phyloP scores from a whole-genome alignment of 495 filamentous ascomycete genomes.

The Aspergillus campestris region DNA sequence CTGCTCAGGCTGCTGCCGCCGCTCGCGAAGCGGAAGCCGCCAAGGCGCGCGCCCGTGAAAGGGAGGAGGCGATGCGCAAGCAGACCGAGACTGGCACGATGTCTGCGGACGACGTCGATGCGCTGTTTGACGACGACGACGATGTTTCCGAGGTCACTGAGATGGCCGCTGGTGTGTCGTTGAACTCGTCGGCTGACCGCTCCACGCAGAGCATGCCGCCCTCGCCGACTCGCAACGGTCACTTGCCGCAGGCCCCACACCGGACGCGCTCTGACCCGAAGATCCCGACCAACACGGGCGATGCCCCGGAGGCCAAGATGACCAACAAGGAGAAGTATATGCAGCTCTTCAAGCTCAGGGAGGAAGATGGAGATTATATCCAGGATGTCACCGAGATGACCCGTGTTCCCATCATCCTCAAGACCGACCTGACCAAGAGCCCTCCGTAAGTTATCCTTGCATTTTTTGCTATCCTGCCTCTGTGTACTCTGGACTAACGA shows the following conservation, averaged over 20 bases:
- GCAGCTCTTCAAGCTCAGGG: constrained; percentile 78
- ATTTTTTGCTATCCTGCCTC: neutral
- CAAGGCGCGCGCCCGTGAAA: constrained; percentile 67
- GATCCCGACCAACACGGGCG: constrained; percentile 63
- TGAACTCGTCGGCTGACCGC: constrained; percentile 59
- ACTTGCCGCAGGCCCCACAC: constrained; percentile 64
- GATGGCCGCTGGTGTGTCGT: constrained; percentile 75
- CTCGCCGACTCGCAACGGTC: constrained; percentile 73
- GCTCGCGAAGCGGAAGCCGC: constrained; percentile 73
- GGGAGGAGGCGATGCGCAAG: constrained; percentile 78
- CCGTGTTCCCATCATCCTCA: constrained; percentile 88
- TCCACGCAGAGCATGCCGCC: constrained; percentile 95
- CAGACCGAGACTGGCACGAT: constrained; percentile 90
- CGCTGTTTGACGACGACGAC: constrained; percentile 86
- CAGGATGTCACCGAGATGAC: constrained; percentile 98
- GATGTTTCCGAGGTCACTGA: constrained; percentile 82
- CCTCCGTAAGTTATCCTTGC: constrained; percentile 69
- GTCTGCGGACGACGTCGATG: constrained; percentile 82
- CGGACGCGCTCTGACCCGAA: constrained; percentile 88
- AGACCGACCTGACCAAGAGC: constrained; percentile 97
- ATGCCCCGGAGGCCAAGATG: constrained; percentile 65
- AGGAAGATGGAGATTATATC: constrained; percentile 92
- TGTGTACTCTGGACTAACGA: constrained; percentile 25
- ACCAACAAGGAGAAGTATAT: constrained; percentile 96
- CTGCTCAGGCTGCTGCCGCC: constrained; percentile 65